These are phyloP conservation scores for Microcyclospora pomicola DNA, from an alignment of 2,329 filamentous ascomycete genomes.

Conservation along the genomic window DNA sequence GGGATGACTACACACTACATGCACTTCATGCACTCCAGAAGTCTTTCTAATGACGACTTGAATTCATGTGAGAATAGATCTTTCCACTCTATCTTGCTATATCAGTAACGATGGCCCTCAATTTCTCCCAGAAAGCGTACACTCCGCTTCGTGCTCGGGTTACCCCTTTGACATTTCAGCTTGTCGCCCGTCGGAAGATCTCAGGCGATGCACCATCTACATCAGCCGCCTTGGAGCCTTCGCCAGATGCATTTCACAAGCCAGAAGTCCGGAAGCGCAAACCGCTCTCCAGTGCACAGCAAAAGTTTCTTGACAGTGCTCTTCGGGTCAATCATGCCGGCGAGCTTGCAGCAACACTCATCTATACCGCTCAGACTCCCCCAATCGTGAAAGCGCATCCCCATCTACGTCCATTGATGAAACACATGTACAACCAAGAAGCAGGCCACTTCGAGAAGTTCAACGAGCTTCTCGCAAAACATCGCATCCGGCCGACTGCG, in stretches of 20 bases:
- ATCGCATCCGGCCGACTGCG: slow-evolving; percentile 81
- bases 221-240: slow-evolving; percentile 8
- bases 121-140: not conserved
- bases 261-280: slow-evolving; percentile 10
- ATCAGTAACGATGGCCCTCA: not conserved
- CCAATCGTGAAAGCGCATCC: slow-evolving; percentile 68
- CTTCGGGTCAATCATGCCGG: slow-evolving; percentile 95
- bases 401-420: slow-evolving; percentile 79
- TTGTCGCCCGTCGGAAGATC: slow-evolving; percentile 10
- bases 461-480: slow-evolving; percentile 66
- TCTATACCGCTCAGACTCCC: slow-evolving; percentile 81
- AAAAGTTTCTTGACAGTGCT: slow-evolving; percentile 61
- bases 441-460: slow-evolving; percentile 75
- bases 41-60: no score
- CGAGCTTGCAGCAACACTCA: slow-evolving; percentile 89
- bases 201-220: slow-evolving; percentile 3
- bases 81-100: no score
- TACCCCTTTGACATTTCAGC: slow-evolving; percentile 18
- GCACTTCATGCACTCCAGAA: no score
- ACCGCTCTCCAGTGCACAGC: slow-evolving; percentile 38
- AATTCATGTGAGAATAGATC: no score
- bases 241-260: slow-evolving; percentile 5
- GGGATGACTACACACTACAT: no score
- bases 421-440: slow-evolving; percentile 98
- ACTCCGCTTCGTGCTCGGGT: slow-evolving; percentile 14